Evolutionary conservation across 331 rosid species (phyloP), one percentile per base, ranked within the genome.

Genomic region (Stylosanthes scabra): DNA sequence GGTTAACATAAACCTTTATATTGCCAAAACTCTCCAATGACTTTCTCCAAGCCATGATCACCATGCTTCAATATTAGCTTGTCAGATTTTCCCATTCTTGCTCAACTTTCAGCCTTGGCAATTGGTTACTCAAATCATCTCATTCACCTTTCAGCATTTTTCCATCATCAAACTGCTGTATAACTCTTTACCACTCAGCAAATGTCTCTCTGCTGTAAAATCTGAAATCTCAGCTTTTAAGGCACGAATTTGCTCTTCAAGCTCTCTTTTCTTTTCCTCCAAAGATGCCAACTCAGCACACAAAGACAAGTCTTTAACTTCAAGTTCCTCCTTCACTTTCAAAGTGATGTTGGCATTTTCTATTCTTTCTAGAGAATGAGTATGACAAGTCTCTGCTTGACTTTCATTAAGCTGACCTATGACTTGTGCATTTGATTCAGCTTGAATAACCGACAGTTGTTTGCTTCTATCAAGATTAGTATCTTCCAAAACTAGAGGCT

Each of bases 191-290:
- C 37, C 80, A 68, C 63, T 62, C 3, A 14, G n/a, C 72, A 44
- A 27, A 72, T 20, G 25, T 62, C 68, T 63, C 5, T 76, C 11
- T 12, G n/a, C 50, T 52, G 37, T 34, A 4, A 52, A 52, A 68
- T 73, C 66, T 14, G 47, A 15, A 16, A 80, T 74, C 49, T 74
- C 73, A 54, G 34, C 50, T 54, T 69, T 74, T 11, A 74, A n/a
- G 37, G 70, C 77, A 55, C 57, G 70, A 13, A 80, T 55, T 74
- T 74, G 27, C 69, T 63, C 68, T 63, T 80, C 80, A 12, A 80
- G 77, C 11, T 54, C 52, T 61, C 74, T 74, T 74, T 80, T 80
- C 41, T 45, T 45, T 56, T 69, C 74, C 3, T 54, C 42, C 31
- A 74, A 56, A 57, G 7, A 6, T 0, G 27, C 73, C 77, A 80